phyloP scores from a whole-genome alignment of 2,329 filamentous ascomycete genomes.

The Ophiosphaerella herpotricha region DNA sequence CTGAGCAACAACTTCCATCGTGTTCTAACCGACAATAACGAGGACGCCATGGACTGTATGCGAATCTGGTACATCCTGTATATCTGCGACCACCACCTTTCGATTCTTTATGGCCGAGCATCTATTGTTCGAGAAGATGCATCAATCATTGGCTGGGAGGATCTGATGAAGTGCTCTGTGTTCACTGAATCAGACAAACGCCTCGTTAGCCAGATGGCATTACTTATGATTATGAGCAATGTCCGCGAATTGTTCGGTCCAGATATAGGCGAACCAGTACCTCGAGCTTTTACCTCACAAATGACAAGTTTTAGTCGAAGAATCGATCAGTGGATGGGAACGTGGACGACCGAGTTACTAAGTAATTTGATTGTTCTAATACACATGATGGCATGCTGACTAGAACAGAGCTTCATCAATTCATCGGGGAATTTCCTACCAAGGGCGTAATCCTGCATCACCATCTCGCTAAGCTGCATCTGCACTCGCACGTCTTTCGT shows the following conservation, averaged over 20 bases:
- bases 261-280: conserved; percentile 58
- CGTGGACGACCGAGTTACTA: conserved; percentile 52
- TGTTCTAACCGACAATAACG: conserved; percentile 45
- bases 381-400: conserved; percentile 15
- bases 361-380: conserved; percentile 38
- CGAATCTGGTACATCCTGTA: conserved; percentile 64
- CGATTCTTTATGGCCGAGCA: conserved; percentile 64
- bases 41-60: conserved; percentile 58
- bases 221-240: conserved; percentile 63
- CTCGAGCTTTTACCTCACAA: conserved; percentile 58
- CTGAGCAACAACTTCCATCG: conserved; percentile 51
- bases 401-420: conserved; percentile 48
- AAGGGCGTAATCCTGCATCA: conserved; percentile 59
- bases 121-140: conserved; percentile 63
- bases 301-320: conserved; percentile 47
- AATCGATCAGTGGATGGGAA: conserved; percentile 58
- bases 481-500: conserved; percentile 56
- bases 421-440: conserved; percentile 55
- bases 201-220: conserved; percentile 61
- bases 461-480: conserved; percentile 59
- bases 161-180: conserved; percentile 58
- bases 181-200: conserved; percentile 61
- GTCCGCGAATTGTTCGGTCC: conserved; percentile 61
- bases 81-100: conserved; percentile 69
- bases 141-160: conserved; percentile 62